Evolutionary conservation across 148 eudicot species (phyloP).

Genomic region (Mesembryanthemum crystallinum): DNA sequence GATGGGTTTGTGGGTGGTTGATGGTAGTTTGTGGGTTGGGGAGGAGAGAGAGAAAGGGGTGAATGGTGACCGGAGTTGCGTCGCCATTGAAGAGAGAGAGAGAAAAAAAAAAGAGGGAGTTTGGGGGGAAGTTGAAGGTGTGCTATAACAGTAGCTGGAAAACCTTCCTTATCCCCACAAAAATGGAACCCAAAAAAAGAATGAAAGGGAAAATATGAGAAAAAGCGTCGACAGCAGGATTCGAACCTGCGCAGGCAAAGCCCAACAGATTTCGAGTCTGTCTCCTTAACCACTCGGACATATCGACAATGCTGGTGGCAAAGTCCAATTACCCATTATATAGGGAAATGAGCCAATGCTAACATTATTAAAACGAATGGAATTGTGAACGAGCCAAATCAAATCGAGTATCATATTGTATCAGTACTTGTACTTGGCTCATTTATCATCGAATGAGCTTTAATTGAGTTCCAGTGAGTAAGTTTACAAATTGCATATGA

Average conservation of each 20-base stretch:
- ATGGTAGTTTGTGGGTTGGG: slow-evolving; percentile 7
- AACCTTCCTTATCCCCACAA: not conserved
- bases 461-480: no score
- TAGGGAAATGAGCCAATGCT: no score
- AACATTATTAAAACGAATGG: no score
- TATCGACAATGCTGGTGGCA: slow-evolving; percentile 36
- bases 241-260: slow-evolving; percentile 76
- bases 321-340: no score
- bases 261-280: slow-evolving; percentile 84
- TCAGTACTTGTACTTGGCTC: no score
- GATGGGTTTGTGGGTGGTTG: not conserved
- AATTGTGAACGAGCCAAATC: no score
- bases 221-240: slow-evolving; percentile 56
- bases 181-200: not conserved
- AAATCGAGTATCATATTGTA: no score
- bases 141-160: not conserved
- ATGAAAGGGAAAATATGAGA: not conserved
- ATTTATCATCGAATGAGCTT: no score
- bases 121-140: not conserved
- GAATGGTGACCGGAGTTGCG: slow-evolving; percentile 17
- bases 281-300: slow-evolving; percentile 84
- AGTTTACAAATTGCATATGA: no score
- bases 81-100: slow-evolving; percentile 16
- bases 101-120: no score
- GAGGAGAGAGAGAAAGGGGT: slow-evolving; percentile 12